Evolutionary conservation across 306 rosid species (phyloP).

Genomic region (Pyrus betulifolia): DNA sequence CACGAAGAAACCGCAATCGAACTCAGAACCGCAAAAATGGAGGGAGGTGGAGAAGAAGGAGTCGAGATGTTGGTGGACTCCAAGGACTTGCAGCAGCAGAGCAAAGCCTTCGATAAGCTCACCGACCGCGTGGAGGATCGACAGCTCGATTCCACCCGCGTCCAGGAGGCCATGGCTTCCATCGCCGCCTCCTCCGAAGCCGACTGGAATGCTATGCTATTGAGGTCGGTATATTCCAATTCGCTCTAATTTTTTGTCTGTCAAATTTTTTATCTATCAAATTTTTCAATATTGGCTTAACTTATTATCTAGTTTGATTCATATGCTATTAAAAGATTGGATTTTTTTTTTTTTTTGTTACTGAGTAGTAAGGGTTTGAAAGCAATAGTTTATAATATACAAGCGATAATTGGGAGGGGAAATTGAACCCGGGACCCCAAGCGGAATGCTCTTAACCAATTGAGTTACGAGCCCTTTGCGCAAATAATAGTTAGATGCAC

Average conservation of each 20-base stretch:
- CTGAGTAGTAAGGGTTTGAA: neutral
- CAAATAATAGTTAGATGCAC: too few relatives aligned
- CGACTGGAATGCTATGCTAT: constrained; percentile 61
- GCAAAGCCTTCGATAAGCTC: constrained; percentile 92
- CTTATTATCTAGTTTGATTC: neutral
- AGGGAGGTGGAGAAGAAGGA: constrained; percentile 67
- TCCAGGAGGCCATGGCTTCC: constrained; percentile 98
- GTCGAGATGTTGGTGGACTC: constrained; percentile 62
- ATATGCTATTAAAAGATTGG: neutral
- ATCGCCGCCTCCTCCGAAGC: constrained; percentile 86
- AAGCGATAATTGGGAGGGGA: too few relatives aligned
- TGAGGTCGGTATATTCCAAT: constrained; percentile 37
- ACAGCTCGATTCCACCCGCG: constrained; percentile 93
- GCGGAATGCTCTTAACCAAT: too few relatives aligned
- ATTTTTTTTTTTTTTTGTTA: too few relatives aligned
- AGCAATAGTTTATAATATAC: too few relatives aligned
- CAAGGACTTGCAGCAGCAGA: constrained; percentile 87
- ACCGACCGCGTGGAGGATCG: constrained; percentile 99
- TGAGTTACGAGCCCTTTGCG: too few relatives aligned
- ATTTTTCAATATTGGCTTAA: neutral
- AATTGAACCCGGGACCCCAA: too few relatives aligned
- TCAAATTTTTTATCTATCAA: neutral
- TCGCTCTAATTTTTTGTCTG: too few relatives aligned
- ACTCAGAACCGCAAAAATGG: constrained; percentile 37
- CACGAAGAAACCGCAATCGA: neutral